A percentile compares a stretch with the other conserved stretches of the same genome.
phyloP scores from a whole-genome alignment of 83 land plant genomes.

The Picea engelmannii region DNA sequence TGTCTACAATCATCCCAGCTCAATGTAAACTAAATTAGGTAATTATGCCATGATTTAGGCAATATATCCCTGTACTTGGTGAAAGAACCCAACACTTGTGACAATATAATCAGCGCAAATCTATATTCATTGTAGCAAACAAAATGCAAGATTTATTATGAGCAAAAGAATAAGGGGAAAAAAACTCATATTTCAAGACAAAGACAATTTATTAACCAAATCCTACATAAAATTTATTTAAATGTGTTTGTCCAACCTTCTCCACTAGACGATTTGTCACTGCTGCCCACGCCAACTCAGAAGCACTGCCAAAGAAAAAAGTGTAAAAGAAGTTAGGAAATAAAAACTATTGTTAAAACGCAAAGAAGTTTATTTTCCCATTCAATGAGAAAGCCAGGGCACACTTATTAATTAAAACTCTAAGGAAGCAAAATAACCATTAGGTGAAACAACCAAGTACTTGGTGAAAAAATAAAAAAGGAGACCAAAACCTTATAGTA shows the following conservation, averaged over 20 bases:
- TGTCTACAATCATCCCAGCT: neutral
- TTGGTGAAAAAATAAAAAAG: no score
- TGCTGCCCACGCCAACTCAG: conserved; percentile 12
- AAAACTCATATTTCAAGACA: neutral
- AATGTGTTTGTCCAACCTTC: neutral
- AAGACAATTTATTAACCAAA: neutral
- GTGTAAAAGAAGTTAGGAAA: neutral
- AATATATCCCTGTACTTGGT: neutral
- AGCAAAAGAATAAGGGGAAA: neutral
- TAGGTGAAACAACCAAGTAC: neutral
- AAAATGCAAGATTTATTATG: neutral
- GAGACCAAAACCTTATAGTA: conserved; percentile 3
- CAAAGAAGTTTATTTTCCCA: neutral
- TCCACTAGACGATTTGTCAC: neutral
- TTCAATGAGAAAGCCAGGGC: neutral
- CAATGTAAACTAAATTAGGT: neutral
- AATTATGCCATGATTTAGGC: neutral
- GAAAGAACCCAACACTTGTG: neutral
- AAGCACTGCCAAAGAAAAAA: conserved; percentile 5
- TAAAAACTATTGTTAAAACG: neutral
- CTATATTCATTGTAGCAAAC: neutral
- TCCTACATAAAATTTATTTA: neutral
- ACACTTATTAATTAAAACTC: neutral
- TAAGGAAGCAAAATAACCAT: neutral
- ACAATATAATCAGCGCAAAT: neutral